A percentile compares a stretch with the other conserved stretches of the same genome.
Conservation (phyloP, 192 early-diverging fungal species). For the Backusella liffmaniae region DNA sequence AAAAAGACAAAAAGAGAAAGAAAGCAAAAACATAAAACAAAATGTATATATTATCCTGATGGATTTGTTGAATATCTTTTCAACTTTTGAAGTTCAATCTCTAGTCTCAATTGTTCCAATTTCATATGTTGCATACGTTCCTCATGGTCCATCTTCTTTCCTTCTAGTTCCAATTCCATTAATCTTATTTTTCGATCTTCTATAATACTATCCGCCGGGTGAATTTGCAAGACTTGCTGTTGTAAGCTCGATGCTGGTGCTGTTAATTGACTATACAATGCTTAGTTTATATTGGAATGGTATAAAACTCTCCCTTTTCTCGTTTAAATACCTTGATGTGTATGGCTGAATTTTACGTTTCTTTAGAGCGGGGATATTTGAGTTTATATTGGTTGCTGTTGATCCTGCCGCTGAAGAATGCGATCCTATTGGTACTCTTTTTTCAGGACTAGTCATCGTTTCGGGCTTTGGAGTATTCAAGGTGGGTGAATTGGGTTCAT, state of each 20-base stretch:
- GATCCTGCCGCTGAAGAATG: background rate
- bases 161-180: conserved; percentile 17
- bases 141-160: conserved; percentile 24
- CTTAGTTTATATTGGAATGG: background rate
- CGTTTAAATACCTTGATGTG: background rate
- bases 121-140: conserved; percentile 29
- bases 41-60: background rate
- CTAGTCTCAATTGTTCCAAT: conserved; percentile 22
- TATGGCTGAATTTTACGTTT: background rate
- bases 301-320: background rate
- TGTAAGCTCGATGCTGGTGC: background rate
- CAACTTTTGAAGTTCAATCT: conserved; percentile 28
- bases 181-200: conserved; percentile 15
- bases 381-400: background rate
- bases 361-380: background rate
- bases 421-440: background rate
- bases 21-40: no score
- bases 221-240: background rate
- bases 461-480: background rate
- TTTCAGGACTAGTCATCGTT: background rate
- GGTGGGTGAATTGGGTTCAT: background rate
- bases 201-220: background rate
- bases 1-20: no score
- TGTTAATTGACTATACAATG: background rate
- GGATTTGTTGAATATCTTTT: background rate